Evolutionary conservation across 1,284 basidiomycete species (phyloP).

Genomic region (Ceratobasidium sp.): DNA sequence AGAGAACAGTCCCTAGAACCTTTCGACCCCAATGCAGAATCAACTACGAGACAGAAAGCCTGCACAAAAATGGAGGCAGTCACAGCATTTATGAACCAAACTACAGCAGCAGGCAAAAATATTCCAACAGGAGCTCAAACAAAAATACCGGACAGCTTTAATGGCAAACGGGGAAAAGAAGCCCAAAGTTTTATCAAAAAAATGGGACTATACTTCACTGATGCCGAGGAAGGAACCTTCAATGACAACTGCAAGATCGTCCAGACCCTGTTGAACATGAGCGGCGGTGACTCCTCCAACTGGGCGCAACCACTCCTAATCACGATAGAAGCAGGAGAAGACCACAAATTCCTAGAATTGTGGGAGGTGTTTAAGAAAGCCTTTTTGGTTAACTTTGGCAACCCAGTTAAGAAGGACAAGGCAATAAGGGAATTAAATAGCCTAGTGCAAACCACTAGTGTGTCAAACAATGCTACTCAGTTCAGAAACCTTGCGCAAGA

Average conservation of each 20-base stretch:
- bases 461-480: neutral
- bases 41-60: too few species aligned
- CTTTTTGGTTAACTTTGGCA: neutral
- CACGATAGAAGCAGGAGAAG: neutral
- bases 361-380: neutral
- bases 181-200: neutral
- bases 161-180: conserved; percentile 7
- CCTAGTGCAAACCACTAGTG: neutral
- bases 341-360: neutral
- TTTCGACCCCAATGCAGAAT: too few species aligned
- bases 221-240: conserved; percentile 1
- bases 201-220: conserved; percentile 3
- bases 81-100: neutral
- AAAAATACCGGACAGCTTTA: neutral
- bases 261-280: neutral
- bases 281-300: neutral
- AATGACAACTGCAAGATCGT: neutral
- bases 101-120: neutral
- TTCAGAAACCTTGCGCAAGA: neutral
- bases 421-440: neutral
- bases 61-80: neutral
- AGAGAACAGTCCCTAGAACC: too few species aligned
- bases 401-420: conserved; percentile 5
- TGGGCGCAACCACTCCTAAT: neutral
- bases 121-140: neutral